A percentile compares a stretch with the other conserved stretches of the same genome.
phyloP scores from a whole-genome alignment of 2,329 filamentous ascomycete genomes.

The Rhexocercosporidium sp. region DNA sequence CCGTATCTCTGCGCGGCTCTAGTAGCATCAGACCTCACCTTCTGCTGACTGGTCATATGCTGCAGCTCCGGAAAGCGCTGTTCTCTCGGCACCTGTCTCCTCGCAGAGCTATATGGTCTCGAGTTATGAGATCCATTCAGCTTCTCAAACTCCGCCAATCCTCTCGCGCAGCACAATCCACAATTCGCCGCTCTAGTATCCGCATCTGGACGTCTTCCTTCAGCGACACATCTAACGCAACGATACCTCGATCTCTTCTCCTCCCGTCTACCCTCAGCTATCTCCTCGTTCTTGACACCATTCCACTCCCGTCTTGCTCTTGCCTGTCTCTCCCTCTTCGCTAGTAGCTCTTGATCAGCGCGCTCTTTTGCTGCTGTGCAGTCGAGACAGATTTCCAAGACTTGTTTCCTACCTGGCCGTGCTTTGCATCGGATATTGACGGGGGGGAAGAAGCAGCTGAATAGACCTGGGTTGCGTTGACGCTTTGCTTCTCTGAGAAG shows the following conservation, averaged over 20 bases:
- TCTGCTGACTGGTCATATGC: constrained; percentile 1
- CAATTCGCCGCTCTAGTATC: constrained; percentile 14
- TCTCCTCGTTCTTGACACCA: neutral
- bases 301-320: neutral
- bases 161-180: constrained; percentile 29
- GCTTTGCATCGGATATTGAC: neutral
- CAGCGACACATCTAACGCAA: constrained; percentile 17
- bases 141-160: constrained; percentile 15
- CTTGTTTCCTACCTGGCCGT: neutral
- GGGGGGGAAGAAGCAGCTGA: neutral
- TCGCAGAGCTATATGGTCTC: neutral
- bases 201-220: neutral
- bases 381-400: neutral
- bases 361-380: neutral
- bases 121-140: neutral
- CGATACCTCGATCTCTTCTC: constrained; percentile 1
- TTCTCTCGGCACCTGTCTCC: neutral
- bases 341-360: neutral
- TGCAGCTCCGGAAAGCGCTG: neutral
- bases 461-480: neutral
- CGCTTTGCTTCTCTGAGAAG: neutral
- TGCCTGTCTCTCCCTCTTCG: neutral
- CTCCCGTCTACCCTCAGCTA: neutral
- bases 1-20: constrained; percentile 22
- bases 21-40: neutral